Base-by-base conservation (phyloP, 768 basidiomycete genomes). In the Serendipita sp. region DNA sequence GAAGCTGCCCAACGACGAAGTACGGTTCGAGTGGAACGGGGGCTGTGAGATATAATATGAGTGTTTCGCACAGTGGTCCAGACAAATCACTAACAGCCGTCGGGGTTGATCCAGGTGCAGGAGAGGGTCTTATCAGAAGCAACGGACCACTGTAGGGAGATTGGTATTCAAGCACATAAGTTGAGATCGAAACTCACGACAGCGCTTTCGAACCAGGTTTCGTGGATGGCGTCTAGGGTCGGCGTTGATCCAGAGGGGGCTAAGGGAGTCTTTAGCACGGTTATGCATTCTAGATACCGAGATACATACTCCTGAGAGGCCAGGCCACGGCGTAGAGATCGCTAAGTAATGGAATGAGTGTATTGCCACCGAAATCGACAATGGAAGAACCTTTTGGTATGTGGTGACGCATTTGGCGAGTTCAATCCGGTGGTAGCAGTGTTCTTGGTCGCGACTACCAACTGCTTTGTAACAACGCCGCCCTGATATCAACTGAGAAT, bases 151-250 rank as follows among this genome's bases (percentile, higher is more conserved):
- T 60, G 35, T n/a, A 60, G 35, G 37, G 4, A 10, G 30, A 4
- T n/a, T 60, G 35, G 16, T 60, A 60, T 38, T 11, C 28, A 30
- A 11, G 1, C 8, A 3, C 35, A n/a, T 34, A 8, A 1, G 18
- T 10, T 10, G 30, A 10, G 28, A 11, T 24, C 16, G 35, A 10
- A 10, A 60, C 56, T 60, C 37, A 60, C 56, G 30, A 60, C 56
- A n/a, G 56, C 56, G n/a, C 56, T 60, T 30, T 60, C 56, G 56
- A 60, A 60, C 56, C 56, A 60, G 28, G 56, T 60, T 35, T 60
- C 16, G 30, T 60, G 30, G 37, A 60, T 60, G 8, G 28, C 37
- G 10, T 32, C 56, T 10, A 30, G 56, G 13, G 35, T 38, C 11
- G 56, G 56, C 11, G 34, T n/a, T n/a, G 56, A 60, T 32, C 56